Percentiles rank a stretch among this genome's conserved stretches.
Conservation (phyloP, 2,329 filamentous ascomycete species). For the Talaromyces marneffei region DNA sequence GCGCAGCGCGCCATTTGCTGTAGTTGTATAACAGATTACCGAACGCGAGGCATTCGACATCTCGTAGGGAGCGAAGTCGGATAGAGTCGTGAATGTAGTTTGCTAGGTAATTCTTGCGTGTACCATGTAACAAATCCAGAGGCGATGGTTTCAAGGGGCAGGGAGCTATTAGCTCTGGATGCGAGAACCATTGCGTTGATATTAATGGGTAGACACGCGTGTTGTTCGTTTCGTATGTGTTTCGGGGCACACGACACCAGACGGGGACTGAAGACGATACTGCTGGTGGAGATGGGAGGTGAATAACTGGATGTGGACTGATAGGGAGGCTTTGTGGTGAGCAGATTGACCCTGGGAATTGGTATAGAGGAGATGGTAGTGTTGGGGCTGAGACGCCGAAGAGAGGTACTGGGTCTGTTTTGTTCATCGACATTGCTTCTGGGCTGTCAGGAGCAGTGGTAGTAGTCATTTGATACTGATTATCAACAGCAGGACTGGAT, state of each 20-base stretch:
- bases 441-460: neutral
- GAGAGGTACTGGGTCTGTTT: neutral
- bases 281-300: slow-evolving; percentile 10
- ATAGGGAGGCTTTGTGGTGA: neutral
- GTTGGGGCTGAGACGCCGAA: neutral
- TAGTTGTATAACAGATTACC: slow-evolving; percentile 21
- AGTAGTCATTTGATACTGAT: neutral
- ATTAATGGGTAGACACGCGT: slow-evolving; percentile 7
- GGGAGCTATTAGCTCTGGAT: slow-evolving; percentile 18
- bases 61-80: slow-evolving; percentile 21
- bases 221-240: slow-evolving; percentile 17
- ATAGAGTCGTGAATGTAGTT: slow-evolving; percentile 20
- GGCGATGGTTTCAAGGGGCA: slow-evolving; percentile 22
- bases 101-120: slow-evolving; percentile 22
- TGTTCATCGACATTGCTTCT: neutral
- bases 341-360: neutral
- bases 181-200: slow-evolving; percentile 17
- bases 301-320: neutral
- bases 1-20: slow-evolving; percentile 21
- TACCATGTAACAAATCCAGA: slow-evolving; percentile 25
- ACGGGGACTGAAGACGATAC: slow-evolving; percentile 13
- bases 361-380: neutral
- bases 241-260: slow-evolving; percentile 6
- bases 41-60: slow-evolving; percentile 22
- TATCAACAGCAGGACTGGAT: neutral